A percentile compares a stretch with the other conserved stretches of the same genome.
Conservation (phyloP, 805 yeast species). For the Maudiozyma turicensis region DNA sequence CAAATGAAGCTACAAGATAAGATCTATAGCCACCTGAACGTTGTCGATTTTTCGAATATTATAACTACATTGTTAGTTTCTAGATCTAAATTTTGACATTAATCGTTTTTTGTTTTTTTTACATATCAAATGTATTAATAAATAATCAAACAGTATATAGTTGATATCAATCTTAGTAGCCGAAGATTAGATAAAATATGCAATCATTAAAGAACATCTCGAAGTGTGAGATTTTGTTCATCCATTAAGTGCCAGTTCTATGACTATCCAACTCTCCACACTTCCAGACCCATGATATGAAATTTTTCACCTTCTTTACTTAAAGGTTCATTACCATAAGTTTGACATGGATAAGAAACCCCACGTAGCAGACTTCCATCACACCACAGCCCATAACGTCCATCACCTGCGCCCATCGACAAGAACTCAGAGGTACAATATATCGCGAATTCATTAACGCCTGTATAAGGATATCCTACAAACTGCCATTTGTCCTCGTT, state of each 20-base stretch:
- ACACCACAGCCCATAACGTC: constrained; percentile 86
- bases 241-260: no score
- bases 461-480: constrained; percentile 80
- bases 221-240: no score
- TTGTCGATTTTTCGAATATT: no score
- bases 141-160: no score
- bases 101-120: no score
- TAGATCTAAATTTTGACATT: no score
- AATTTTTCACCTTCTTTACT: constrained; percentile 55
- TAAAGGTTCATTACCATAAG: constrained; percentile 84
- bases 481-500: constrained; percentile 35
- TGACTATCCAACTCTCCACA: constrained; percentile 63
- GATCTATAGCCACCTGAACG: no score
- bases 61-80: no score
- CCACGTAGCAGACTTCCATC: constrained; percentile 69
- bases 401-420: constrained; percentile 86
- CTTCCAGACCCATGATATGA: constrained; percentile 64
- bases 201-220: background rate
- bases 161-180: no score
- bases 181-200: background rate
- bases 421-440: constrained; percentile 70
- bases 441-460: constrained; percentile 74
- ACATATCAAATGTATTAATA: no score
- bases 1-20: no score
- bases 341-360: constrained; percentile 65